These are phyloP conservation scores for Ophiocordyceps robertsii DNA, from an alignment of 2,329 filamentous ascomycete genomes.

Conservation along the genomic window DNA sequence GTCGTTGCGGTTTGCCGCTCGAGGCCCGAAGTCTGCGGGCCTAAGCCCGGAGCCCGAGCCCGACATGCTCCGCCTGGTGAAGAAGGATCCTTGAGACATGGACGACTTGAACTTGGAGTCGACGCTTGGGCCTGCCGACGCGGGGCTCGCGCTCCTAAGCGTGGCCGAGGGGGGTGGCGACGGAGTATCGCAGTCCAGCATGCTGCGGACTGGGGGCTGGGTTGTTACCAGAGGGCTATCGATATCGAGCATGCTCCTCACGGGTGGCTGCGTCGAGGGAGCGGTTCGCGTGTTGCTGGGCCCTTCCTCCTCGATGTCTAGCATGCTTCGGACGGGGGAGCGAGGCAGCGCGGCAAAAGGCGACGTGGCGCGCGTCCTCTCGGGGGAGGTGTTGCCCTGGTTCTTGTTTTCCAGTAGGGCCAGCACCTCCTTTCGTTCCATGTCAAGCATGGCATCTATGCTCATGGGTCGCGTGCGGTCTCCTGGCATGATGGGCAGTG, in stretches of 20 bases:
- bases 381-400: conserved; percentile 16
- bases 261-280: conserved; percentile 34
- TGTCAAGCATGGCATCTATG: conserved; percentile 62
- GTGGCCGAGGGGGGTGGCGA: conserved; percentile 11
- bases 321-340: conserved; percentile 57
- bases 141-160: conserved; percentile 19
- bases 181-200: conserved; percentile 35
- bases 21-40: conserved; percentile 30
- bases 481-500: conserved; percentile 16
- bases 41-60: conserved; percentile 30
- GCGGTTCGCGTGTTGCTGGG: conserved; percentile 8
- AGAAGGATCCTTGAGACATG: conserved; percentile 10
- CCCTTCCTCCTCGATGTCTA: conserved; percentile 38
- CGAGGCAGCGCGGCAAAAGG: conserved; percentile 41
- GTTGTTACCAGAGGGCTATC: conserved; percentile 27
- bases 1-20: conserved; percentile 18
- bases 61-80: conserved; percentile 37
- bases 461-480: conserved; percentile 43
- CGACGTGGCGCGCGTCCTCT: conserved; percentile 34
- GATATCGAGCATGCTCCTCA: conserved; percentile 55
- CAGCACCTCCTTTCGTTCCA: conserved; percentile 63
- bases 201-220: conserved; percentile 31
- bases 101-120: conserved; percentile 11
- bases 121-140: conserved; percentile 13
- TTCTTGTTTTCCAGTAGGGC: conserved; percentile 47